phyloP scores from a whole-genome alignment of 2,329 filamentous ascomycete genomes.

The Phialophora macrospora region DNA sequence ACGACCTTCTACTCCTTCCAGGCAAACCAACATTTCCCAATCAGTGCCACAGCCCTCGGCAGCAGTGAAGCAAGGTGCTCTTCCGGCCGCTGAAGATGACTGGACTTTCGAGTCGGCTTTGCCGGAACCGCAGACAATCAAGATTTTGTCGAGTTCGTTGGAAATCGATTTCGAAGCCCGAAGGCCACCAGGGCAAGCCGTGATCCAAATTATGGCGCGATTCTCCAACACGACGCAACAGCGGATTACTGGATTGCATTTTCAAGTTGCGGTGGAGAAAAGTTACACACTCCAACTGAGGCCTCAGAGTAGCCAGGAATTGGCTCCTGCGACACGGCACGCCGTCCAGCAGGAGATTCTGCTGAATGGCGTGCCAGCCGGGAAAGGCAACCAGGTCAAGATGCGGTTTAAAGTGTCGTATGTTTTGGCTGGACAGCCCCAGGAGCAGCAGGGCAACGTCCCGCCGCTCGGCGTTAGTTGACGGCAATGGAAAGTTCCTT shows the following conservation, averaged over 20 bases:
- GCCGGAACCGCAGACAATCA: slow-evolving; percentile 69
- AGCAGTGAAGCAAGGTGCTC: slow-evolving; percentile 32
- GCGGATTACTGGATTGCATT: slow-evolving; percentile 78
- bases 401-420: slow-evolving; percentile 89
- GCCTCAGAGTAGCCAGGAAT: slow-evolving; percentile 79
- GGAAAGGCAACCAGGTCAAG: slow-evolving; percentile 79
- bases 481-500: slow-evolving; percentile 6
- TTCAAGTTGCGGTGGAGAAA: slow-evolving; percentile 92
- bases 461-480: slow-evolving; percentile 69
- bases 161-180: slow-evolving; percentile 74
- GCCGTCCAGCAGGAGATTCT: slow-evolving; percentile 83
- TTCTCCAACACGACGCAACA: slow-evolving; percentile 81
- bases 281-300: slow-evolving; percentile 79
- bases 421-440: slow-evolving; percentile 64
- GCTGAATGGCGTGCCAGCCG: slow-evolving; percentile 72
- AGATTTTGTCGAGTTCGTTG: slow-evolving; percentile 71
- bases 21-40: slow-evolving; percentile 30
- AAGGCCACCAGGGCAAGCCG: slow-evolving; percentile 56
- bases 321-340: slow-evolving; percentile 71
- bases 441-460: slow-evolving; percentile 84
- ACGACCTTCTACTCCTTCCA: slow-evolving; percentile 52
- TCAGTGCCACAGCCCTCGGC: slow-evolving; percentile 29
- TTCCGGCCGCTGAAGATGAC: slow-evolving; percentile 69
- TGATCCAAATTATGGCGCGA: slow-evolving; percentile 72
- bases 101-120: slow-evolving; percentile 92